Evolutionary conservation across 352 stramenopile genomes (phyloP), one percentile per base, ranked within the genome.

Genomic region (Globisporangium rhizosaccharum): DNA sequence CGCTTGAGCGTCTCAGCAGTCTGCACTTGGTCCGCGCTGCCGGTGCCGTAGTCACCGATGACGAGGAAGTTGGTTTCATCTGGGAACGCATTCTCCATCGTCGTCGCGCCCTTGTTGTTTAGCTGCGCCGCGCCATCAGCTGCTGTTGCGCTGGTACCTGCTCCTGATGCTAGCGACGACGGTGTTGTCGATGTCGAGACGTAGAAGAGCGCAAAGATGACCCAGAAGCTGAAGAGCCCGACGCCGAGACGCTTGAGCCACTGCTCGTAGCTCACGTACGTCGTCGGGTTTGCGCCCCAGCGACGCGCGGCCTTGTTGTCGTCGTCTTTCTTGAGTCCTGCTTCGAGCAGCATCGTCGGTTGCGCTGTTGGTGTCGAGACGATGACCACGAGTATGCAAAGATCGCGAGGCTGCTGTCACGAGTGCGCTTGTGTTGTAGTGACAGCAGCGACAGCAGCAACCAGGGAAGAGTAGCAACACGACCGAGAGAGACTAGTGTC

Each of bases 41-140:
- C 85, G 26, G 84, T 93, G 33, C 85, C 85, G 49, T 86, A 95
- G 62, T 95, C 85, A 37, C 85, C 85, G 25, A 95, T 77, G 30
- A 85, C 82, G 44, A 95, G 62, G 48, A 95, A 95, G 52, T 82
- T 82, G 39, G 82, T 88, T 41, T 77, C 62, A 9, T 77, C 57
- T 6, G 80, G 80, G 55, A 88, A 89, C 25, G 65, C 67, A 33
- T 68, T 72, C 20, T 76, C 53, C 14, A 70, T 73, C 8, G 72
- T 72, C 20, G 39, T 64, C 15, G 46, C 42, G 9, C 37, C 48
- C 41, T 65, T 56, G 36, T 44, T n/a, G 14, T 44, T 23, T 12
- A 23, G 36, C n/a, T 47, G 15, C 39, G 23, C 52, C 10, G 25
- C 50, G 6, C 11, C 23, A 12, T 39, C 26, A 9, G 9, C 45